phyloP scores from a whole-genome alignment of 371 early-diverging fungal species.

The Mortierella sp. region DNA sequence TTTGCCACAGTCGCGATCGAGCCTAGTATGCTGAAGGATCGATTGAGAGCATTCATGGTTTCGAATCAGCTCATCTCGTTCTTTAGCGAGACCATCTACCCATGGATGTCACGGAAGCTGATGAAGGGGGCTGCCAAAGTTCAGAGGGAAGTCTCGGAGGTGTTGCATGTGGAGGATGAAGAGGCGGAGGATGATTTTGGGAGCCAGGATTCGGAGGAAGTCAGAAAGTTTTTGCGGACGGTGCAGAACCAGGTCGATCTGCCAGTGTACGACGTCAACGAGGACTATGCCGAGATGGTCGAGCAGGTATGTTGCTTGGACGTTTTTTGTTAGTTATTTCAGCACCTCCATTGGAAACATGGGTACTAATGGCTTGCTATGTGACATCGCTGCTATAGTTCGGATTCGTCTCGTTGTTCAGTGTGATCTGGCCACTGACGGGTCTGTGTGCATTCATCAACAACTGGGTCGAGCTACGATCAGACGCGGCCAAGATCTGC shows the following conservation, averaged over 20 bases:
- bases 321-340: background rate
- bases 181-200: conserved; percentile 21
- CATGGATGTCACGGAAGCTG: conserved; percentile 67
- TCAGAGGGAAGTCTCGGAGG: conserved; percentile 27
- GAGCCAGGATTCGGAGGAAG: conserved; percentile 56
- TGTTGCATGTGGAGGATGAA: conserved; percentile 18
- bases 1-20: conserved; percentile 61
- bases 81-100: conserved; percentile 78
- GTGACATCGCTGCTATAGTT: conserved; percentile 61
- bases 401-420: conserved; percentile 88
- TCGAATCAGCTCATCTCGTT: conserved; percentile 86
- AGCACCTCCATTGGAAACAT: background rate
- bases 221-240: conserved; percentile 61
- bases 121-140: conserved; percentile 60
- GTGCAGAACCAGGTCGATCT: conserved; percentile 66
- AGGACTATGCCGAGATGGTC: conserved; percentile 92
- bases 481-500: conserved; percentile 90
- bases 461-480: conserved; percentile 89
- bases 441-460: conserved; percentile 83
- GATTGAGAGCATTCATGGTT: conserved; percentile 81
- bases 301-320: conserved; percentile 70
- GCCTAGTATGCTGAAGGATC: conserved; percentile 71
- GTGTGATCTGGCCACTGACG: conserved; percentile 85
- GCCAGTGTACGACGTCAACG: conserved; percentile 84
- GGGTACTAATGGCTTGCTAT: conserved; percentile 15